Evolutionary conservation across 176 grass and related monocot genomes (phyloP).

Genomic region (Bonia amplexicaulis): DNA sequence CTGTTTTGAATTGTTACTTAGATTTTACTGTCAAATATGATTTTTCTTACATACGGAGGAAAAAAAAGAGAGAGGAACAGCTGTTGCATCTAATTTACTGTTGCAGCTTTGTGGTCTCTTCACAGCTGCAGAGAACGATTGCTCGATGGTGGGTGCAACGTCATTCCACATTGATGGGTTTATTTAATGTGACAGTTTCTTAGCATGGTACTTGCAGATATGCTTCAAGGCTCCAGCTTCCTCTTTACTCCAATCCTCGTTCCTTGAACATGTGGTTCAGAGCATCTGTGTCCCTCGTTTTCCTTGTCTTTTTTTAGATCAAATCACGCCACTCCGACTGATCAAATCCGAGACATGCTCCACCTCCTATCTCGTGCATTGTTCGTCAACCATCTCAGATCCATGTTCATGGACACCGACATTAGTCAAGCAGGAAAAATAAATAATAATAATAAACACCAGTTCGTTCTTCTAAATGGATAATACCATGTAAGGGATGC

Average conservation of each 20-base stretch:
- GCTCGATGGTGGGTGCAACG: conserved; percentile 30
- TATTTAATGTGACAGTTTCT: conserved; percentile 2
- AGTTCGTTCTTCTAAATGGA: neutral
- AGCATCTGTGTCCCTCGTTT: neutral
- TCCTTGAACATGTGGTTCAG: neutral
- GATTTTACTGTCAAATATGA: too few relatives aligned
- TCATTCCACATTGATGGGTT: conserved; percentile 4
- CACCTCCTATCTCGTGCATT: neutral
- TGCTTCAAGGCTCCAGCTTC: neutral
- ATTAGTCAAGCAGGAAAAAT: neutral
- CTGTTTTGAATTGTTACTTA: too few relatives aligned
- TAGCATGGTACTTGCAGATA: neutral
- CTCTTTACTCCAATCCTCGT: neutral
- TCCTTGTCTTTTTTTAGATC: neutral
- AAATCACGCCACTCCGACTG: neutral
- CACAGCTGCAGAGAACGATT: conserved; percentile 14
- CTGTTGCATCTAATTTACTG: neutral
- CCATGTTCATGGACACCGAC: neutral
- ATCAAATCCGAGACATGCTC: neutral
- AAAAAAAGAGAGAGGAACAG: neutral
- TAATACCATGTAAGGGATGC: neutral
- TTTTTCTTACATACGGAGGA: neutral
- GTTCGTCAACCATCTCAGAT: neutral
- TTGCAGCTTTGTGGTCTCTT: conserved; percentile 3
- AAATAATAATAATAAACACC: neutral